Base-by-base conservation (phyloP, 1,284 basidiomycete genomes). In the Leccinum insolens region DNA sequence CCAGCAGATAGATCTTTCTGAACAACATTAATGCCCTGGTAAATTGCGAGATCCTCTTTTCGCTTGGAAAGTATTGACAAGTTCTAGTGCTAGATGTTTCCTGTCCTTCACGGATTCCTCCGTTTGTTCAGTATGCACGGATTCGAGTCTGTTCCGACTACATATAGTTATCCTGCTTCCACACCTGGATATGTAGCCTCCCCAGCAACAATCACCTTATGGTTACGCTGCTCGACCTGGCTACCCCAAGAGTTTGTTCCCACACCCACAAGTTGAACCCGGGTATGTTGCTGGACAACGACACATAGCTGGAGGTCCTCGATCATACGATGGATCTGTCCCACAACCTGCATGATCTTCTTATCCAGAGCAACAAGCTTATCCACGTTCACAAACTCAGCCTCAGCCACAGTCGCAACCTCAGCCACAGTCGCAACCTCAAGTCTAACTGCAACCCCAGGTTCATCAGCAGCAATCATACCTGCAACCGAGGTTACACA, bases 161-260 rank as follows among this genome's bases (percentile, higher is more conserved):
- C 78, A 3, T 86, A 83, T 63, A 81, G 81, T 59, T 76, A 73
- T 61, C 68, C 73, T 41, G 0, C 55, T 80, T 79, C 80, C 78
- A 82, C 74, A 72, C 80, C 75, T 2, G 75, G 78, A 4, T 88
- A 86, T 73, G 84, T 79, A 82, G 22, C 52, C 46, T 65, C 68
- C 65, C 17, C 72, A 68, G 20, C 76, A 76, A 22, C 73, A 69
- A 14, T 44, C 75, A 46, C 62, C 65, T 25, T 76, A 78, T 34
- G 82, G 80, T 2, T 87, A 87, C 72, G 80, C 73, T 62, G 77
- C 78, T 0, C 81, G 74, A 67, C 69, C 76, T 17, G 75, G 79
- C n/a, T 84, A 81, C 67, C 70, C 79, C 1, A 80, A 78, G 52
- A 68, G 69, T 63, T 67, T 74, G 59, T 72, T 73, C 58, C 69